Base-by-base conservation (phyloP, 140 eudicot genomes). In the Ambrosia hybrid region DNA sequence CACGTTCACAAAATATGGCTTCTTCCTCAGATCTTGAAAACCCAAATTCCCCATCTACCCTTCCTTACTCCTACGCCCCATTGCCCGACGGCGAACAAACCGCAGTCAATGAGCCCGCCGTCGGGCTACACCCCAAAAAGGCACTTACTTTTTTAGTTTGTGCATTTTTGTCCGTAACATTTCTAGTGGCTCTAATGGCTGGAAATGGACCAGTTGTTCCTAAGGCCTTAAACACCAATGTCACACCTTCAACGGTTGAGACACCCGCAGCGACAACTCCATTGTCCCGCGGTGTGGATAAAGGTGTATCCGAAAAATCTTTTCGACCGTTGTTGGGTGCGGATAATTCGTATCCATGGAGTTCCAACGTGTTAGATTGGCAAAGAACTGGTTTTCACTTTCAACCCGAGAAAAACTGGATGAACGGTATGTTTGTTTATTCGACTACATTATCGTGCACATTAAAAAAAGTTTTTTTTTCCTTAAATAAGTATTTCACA, bases 321-420 rank as follows among this genome's bases (percentile, higher is more conserved):
- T 75, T 68, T 15, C 76, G 56, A 5, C 85, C 79, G 2, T 65
- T 74, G 57, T 38, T 67, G 83, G 87, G 79, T 34, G 76, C 74
- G 9, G 80, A 78, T 0, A 78, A 84, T n/a, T 14, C 83, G 0
- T 86, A 53, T 75, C 74, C 88, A 14, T 91, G 97, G 97, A 84
- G 79, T 49, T 52, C 78, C 3, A 78, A 61, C 33, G 76, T 83
- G 83, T 68, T 90, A 85, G 79, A 82, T 67, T 90, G 92, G 92
- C 90, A 90, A 39, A 75, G 95, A 76, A 82, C 88, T 51, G 80
- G 84, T 4, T 90, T 81, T 48, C 97, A 90, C 41, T 87, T 90
- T 67, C 97, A 85, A 60, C 97, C 97, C 0, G 26, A 80, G 63
- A 77, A 81, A 49, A 90, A 90, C 70, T 90, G 95, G 95, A 88